phyloP scores from a whole-genome alignment of 805 yeast species.

The Middelhovenomyces tepae region DNA sequence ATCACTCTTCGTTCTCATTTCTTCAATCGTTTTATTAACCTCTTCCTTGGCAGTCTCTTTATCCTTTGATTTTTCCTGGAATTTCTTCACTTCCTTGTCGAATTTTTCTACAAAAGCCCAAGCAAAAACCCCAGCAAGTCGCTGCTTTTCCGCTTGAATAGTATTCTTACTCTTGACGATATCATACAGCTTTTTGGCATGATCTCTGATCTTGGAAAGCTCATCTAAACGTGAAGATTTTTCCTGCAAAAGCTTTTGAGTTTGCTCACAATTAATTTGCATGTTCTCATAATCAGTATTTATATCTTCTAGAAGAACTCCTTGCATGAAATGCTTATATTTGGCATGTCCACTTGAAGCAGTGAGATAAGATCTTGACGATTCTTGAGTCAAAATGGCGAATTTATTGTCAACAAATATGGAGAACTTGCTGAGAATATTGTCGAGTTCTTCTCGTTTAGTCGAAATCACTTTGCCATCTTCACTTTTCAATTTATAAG shows the following conservation, averaged over 20 bases:
- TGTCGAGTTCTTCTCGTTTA: constrained; percentile 57
- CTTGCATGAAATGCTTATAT: constrained; percentile 70
- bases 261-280: too few relatives aligned
- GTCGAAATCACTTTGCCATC: constrained; percentile 45
- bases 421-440: constrained; percentile 59
- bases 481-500: constrained; percentile 48
- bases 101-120: too few relatives aligned
- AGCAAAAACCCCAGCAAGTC: too few relatives aligned
- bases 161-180: too few relatives aligned
- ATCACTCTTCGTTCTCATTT: constrained; percentile 4
- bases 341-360: constrained; percentile 64
- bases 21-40: constrained; percentile 4
- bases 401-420: constrained; percentile 84
- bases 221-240: too few relatives aligned
- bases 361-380: constrained; percentile 82
- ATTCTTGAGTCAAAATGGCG: constrained; percentile 88
- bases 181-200: too few relatives aligned
- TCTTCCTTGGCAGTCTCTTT: constrained; percentile 24
- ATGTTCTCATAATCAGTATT: constrained; percentile 34
- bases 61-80: too few relatives aligned
- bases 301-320: constrained; percentile 61
- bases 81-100: too few relatives aligned
- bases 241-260: too few relatives aligned
- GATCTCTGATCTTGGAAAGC: too few relatives aligned
- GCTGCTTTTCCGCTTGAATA: too few relatives aligned